Percentiles rank a stretch among this genome's conserved stretches.
Evolutionary conservation across 345 rosid genomes (phyloP).

Genomic region (Balakata baccata): DNA sequence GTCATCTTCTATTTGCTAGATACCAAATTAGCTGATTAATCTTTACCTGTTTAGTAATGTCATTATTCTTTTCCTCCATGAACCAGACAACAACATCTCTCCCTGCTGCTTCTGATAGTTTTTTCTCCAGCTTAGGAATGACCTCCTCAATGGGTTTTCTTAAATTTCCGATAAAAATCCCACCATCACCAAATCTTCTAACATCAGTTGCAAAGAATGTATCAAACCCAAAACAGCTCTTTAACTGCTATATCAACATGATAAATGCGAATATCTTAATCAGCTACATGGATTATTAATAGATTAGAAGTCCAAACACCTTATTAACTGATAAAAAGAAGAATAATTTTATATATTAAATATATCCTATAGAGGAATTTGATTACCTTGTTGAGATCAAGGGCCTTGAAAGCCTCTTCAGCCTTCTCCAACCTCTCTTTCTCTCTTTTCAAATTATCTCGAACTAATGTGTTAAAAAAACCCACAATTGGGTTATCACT

Average conservation of each 20-base stretch:
- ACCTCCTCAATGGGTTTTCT: slow-evolving; percentile 76
- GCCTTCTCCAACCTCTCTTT: slow-evolving; percentile 81
- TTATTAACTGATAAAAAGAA: not conserved
- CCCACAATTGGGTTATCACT: slow-evolving; percentile 50
- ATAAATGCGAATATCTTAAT: not conserved
- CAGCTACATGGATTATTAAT: not conserved
- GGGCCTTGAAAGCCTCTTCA: slow-evolving; percentile 79
- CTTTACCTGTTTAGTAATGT: slow-evolving; percentile 81
- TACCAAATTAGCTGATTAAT: not conserved
- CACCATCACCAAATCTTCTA: slow-evolving; percentile 96
- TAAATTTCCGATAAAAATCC: slow-evolving; percentile 82
- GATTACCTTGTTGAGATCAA: slow-evolving; percentile 86
- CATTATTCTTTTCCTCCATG: slow-evolving; percentile 85
- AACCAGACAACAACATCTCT: slow-evolving; percentile 86
- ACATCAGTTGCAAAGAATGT: slow-evolving; percentile 87
- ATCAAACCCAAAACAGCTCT: slow-evolving; percentile 80
- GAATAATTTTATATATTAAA: not conserved
- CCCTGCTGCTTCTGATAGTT: slow-evolving; percentile 79
- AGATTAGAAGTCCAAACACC: not conserved
- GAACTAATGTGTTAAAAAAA: slow-evolving; percentile 52
- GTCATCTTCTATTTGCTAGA: not conserved
- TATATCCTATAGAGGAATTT: slow-evolving; percentile 2
- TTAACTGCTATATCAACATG: slow-evolving; percentile 48
- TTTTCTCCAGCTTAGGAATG: slow-evolving; percentile 72
- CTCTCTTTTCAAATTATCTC: slow-evolving; percentile 62